A percentile compares a stretch with the other conserved stretches of the same genome.
These are phyloP conservation scores for Hypsizygus marmoreus DNA, from an alignment of 768 basidiomycete species.

Conservation along the genomic window DNA sequence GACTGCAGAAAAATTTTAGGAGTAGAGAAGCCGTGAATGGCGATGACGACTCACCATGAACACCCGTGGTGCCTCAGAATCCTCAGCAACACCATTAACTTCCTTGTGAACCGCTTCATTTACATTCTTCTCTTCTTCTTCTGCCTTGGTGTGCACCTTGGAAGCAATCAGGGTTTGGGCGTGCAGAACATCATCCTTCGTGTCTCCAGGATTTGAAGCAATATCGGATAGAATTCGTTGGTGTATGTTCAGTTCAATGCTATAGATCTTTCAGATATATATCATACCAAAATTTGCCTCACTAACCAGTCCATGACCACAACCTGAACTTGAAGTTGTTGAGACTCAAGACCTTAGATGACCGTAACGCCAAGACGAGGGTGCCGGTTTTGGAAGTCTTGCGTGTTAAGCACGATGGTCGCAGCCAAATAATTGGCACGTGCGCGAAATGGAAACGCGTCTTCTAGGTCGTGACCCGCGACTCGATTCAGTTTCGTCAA, in stretches of 20 bases:
- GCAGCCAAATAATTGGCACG: background rate
- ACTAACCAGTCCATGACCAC: slow-evolving; percentile 62
- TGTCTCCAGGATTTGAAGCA: slow-evolving; percentile 54
- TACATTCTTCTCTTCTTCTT: slow-evolving; percentile 24
- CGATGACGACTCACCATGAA: slow-evolving; percentile 35
- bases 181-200: slow-evolving; percentile 45
- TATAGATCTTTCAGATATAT: slow-evolving; percentile 26
- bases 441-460: too few relatives aligned
- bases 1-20: slow-evolving; percentile 42
- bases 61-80: slow-evolving; percentile 34
- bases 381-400: too few relatives aligned
- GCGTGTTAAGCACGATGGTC: too few relatives aligned
- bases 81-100: slow-evolving; percentile 18
- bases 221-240: slow-evolving; percentile 78
- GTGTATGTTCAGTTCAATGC: slow-evolving; percentile 78
- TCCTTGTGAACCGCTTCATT: slow-evolving; percentile 22
- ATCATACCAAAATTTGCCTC: slow-evolving; percentile 1
- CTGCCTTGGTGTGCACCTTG: slow-evolving; percentile 51
- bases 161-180: slow-evolving; percentile 62
- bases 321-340: too few relatives aligned
- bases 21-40: slow-evolving; percentile 5
- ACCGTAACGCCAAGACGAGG: too few relatives aligned
- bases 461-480: too few relatives aligned
- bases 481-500: too few relatives aligned
- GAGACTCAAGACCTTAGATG: too few relatives aligned